A percentile compares a stretch with the other conserved stretches of the same genome.
Evolutionary conservation across 2,329 filamentous ascomycete species (phyloP).

Genomic region (Emergomyces orientalis): DNA sequence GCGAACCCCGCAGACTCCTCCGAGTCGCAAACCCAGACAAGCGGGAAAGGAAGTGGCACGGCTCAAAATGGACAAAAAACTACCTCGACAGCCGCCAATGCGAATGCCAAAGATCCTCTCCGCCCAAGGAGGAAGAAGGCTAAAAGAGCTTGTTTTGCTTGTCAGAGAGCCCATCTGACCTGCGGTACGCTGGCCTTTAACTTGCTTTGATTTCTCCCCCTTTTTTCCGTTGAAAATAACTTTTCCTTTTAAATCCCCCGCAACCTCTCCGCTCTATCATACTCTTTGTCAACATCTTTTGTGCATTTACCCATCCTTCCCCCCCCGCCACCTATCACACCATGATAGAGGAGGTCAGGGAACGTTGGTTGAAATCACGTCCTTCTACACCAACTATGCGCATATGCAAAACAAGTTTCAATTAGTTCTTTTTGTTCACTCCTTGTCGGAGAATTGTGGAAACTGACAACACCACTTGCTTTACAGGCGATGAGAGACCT

Average conservation of each 20-base stretch:
- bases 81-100: slow-evolving; percentile 8
- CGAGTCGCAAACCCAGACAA: slow-evolving; percentile 36
- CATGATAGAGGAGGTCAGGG: background rate
- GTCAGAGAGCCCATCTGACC: slow-evolving; percentile 92
- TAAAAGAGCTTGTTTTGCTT: slow-evolving; percentile 87
- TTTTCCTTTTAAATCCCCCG: background rate
- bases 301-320: background rate
- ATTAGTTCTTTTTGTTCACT: background rate
- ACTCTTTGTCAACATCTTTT: background rate
- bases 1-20: slow-evolving; percentile 33
- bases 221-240: background rate
- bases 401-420: background rate
- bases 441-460: background rate
- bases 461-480: slow-evolving; percentile 24
- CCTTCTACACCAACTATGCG: background rate
- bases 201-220: slow-evolving; percentile 8
- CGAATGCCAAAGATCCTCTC: slow-evolving; percentile 73
- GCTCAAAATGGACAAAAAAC: slow-evolving; percentile 56
- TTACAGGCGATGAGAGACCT: slow-evolving; percentile 80
- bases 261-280: background rate
- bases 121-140: slow-evolving; percentile 93
- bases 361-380: background rate
- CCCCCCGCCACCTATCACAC: background rate
- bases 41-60: slow-evolving; percentile 41
- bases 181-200: slow-evolving; percentile 65